A percentile compares a stretch with the other conserved stretches of the same genome.
These are phyloP conservation scores for Solanum hybrid DNA, from an alignment of 305 asterid species.

Conservation along the genomic window DNA sequence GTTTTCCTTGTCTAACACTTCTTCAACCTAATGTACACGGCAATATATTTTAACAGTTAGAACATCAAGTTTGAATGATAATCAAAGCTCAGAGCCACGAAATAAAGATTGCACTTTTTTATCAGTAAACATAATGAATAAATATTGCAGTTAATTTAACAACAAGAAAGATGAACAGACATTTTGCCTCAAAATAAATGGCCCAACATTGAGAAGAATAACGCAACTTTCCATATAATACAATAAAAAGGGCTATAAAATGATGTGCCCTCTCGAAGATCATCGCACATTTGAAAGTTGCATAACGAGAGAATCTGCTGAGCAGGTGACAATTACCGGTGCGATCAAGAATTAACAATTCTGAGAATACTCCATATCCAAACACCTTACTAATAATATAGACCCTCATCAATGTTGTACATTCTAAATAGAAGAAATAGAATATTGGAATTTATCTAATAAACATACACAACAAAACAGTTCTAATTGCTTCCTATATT, in stretches of 20 bases:
- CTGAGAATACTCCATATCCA: background rate
- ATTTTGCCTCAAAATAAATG: background rate
- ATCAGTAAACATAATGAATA: background rate
- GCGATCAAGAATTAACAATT: background rate
- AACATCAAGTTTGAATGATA: slow-evolving; percentile 1
- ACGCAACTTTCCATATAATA: background rate
- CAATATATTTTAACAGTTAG: slow-evolving; percentile 8
- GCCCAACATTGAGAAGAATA: background rate
- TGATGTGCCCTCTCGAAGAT: background rate
- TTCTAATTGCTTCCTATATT: background rate
- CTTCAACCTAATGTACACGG: slow-evolving; percentile 55
- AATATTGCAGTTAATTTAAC: background rate
- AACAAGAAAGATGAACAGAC: background rate
- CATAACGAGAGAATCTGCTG: background rate
- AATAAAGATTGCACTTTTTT: background rate
- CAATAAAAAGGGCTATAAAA: background rate
- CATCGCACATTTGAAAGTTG: background rate
- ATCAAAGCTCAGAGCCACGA: background rate
- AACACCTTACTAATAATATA: background rate
- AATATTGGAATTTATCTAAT: background rate
- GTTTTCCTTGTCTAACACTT: slow-evolving; percentile 85
- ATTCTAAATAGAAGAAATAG: background rate
- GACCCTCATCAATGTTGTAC: background rate
- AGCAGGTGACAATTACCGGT: background rate
- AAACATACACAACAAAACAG: background rate